phyloP scores from a whole-genome alignment of 1,139 yeast species.

The Taphrina populina region DNA sequence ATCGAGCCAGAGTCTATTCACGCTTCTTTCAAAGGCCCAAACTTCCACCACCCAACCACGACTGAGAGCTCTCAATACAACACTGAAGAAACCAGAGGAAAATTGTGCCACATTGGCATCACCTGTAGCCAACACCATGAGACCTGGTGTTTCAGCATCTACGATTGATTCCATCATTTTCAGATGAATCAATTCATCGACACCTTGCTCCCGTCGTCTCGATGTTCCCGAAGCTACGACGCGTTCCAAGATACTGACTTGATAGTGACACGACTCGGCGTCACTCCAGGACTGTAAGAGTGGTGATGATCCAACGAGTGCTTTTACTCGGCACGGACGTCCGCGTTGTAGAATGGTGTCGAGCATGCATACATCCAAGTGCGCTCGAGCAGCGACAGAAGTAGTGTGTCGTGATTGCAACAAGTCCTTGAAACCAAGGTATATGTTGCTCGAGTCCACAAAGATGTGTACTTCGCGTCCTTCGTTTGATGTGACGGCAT shows the following conservation, averaged over 20 bases:
- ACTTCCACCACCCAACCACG: conserved; percentile 35
- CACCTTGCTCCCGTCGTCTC: conserved; percentile 34
- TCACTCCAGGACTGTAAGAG: conserved; percentile 25
- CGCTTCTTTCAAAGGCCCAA: conserved; percentile 14
- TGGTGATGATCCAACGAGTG: conserved; percentile 31
- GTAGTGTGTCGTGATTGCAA: background rate
- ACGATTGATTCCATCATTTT: conserved; percentile 35
- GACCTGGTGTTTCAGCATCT: conserved; percentile 16
- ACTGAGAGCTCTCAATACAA: conserved; percentile 29
- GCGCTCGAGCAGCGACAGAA: conserved; percentile 1
- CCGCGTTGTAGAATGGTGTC: conserved; percentile 32
- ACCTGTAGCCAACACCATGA: conserved; percentile 34
- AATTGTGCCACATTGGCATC: conserved; percentile 34
- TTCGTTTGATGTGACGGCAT: background rate
- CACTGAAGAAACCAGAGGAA: conserved; percentile 32
- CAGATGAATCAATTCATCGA: conserved; percentile 34
- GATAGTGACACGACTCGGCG: conserved; percentile 14
- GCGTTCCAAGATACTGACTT: conserved; percentile 27
- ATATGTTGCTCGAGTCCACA: conserved; percentile 33
- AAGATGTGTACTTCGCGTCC: conserved; percentile 18
- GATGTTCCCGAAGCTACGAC: background rate
- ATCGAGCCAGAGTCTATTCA: conserved; percentile 27
- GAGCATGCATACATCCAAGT: conserved; percentile 26
- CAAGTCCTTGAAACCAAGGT: conserved; percentile 22
- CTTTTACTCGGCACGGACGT: conserved; percentile 5